A percentile compares a stretch with the other conserved stretches of the same genome.
Conservation (phyloP, 129 eudicot species). For the Flaveria sonorensis region DNA sequence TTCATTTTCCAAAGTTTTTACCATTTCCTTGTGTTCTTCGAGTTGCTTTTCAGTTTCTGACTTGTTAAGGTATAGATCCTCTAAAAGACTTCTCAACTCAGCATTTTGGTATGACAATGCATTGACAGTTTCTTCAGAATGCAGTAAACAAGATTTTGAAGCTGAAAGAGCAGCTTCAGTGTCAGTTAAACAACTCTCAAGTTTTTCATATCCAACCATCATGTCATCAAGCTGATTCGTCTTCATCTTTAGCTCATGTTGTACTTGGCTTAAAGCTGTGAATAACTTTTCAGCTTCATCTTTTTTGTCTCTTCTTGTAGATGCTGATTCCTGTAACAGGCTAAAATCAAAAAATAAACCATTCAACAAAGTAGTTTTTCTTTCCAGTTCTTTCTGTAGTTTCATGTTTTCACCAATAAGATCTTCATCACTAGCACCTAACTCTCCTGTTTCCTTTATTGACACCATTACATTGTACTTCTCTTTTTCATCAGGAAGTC, state of each 20-base stretch:
- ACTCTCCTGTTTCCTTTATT: constrained; percentile 39
- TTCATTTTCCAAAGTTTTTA: constrained; percentile 66
- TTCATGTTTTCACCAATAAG: constrained; percentile 40
- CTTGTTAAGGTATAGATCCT: constrained; percentile 60
- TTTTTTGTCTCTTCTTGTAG: constrained; percentile 64
- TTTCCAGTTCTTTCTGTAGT: constrained; percentile 58
- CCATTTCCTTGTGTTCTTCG: constrained; percentile 64
- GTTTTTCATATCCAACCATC: constrained; percentile 42
- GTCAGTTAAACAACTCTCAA: constrained; percentile 58
- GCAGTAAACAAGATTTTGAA: constrained; percentile 60
- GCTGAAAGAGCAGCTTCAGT: constrained; percentile 54
- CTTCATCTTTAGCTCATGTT: constrained; percentile 55
- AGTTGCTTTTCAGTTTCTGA: constrained; percentile 65
- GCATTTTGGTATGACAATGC: constrained; percentile 57
- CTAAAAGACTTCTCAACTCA: constrained; percentile 55
- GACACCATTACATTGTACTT: constrained; percentile 22
- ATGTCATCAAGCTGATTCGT: constrained; percentile 51
- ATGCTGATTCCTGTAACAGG: constrained; percentile 81
- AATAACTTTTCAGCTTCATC: constrained; percentile 64
- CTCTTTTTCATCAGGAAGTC: constrained; percentile 39
- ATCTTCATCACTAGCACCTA: constrained; percentile 25
- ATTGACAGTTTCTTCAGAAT: constrained; percentile 51
- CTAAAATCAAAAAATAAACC: constrained; percentile 82
- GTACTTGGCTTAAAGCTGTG: constrained; percentile 49
- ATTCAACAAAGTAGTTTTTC: constrained; percentile 56